phyloP scores from a whole-genome alignment of 257 asterid species.

The Anisodus tanguticus region DNA sequence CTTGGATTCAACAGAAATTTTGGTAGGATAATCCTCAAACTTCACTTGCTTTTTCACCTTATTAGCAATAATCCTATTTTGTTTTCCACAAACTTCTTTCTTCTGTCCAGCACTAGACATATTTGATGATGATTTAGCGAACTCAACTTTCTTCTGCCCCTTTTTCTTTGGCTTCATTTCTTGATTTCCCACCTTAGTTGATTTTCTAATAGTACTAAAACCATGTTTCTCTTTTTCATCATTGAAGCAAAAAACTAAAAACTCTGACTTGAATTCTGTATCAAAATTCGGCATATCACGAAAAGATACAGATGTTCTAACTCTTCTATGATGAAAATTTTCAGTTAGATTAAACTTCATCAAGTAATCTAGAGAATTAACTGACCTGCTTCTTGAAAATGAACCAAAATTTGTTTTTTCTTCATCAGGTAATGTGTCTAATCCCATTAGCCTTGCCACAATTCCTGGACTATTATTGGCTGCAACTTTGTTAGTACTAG shows the following conservation, averaged over 20 bases:
- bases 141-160: conserved; percentile 24
- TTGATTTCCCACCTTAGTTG: conserved; percentile 7
- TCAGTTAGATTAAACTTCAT: conserved; percentile 40
- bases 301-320: conserved; percentile 55
- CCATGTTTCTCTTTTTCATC: not conserved
- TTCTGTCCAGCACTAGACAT: not conserved
- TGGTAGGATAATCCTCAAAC: conserved; percentile 26
- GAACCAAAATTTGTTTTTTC: conserved; percentile 45
- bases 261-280: conserved; percentile 27
- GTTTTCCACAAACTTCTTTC: not conserved
- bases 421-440: conserved; percentile 54
- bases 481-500: conserved; percentile 25
- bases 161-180: conserved; percentile 25
- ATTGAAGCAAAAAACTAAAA: conserved; percentile 23
- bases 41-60: conserved; percentile 43
- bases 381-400: conserved; percentile 59
- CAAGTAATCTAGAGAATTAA: conserved; percentile 54
- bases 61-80: conserved; percentile 14
- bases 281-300: conserved; percentile 36
- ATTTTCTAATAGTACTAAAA: not conserved
- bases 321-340: conserved; percentile 51
- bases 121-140: not conserved
- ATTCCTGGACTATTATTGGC: conserved; percentile 46
- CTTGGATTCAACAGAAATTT: conserved; percentile 37
- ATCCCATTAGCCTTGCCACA: conserved; percentile 69